These are phyloP conservation scores for Mycena indigotica DNA, from an alignment of 768 basidiomycete genomes.

Conservation along the genomic window DNA sequence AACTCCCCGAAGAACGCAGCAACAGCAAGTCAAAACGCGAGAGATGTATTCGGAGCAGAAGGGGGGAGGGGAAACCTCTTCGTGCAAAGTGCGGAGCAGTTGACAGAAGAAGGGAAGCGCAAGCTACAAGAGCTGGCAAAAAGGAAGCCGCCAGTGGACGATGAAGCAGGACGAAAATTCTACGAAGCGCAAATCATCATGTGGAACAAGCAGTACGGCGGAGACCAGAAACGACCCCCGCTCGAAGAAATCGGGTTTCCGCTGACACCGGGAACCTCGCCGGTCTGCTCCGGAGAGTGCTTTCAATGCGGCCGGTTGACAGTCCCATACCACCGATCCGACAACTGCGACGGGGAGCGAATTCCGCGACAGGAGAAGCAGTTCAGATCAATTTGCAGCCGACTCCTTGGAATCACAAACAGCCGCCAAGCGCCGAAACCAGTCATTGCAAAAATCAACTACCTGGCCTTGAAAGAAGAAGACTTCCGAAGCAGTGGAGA, in stretches of 20 bases:
- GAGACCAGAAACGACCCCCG: not conserved
- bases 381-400: not conserved
- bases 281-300: conserved; percentile 14
- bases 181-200: not conserved
- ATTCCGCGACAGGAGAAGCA: conserved; percentile 6
- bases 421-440: not conserved
- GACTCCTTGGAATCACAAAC: not conserved
- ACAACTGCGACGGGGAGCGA: conserved; percentile 5
- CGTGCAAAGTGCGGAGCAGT: not conserved
- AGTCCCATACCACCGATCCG: not conserved
- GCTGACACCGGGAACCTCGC: conserved; percentile 6
- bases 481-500: conserved; percentile 17
- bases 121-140: conserved; percentile 1
- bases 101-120: not conserved
- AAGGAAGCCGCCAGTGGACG: not conserved
- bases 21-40: too few relatives aligned
- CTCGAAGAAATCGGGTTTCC: conserved; percentile 11
- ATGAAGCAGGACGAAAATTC: not conserved
- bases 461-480: conserved; percentile 8
- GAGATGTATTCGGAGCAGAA: not conserved
- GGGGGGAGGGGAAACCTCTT: not conserved
- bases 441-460: conserved; percentile 6
- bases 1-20: not conserved
- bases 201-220: conserved; percentile 2
- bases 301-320: conserved; percentile 12